Evolutionary conservation across 768 basidiomycete genomes (phyloP).

Genomic region (Podaxis sp.): DNA sequence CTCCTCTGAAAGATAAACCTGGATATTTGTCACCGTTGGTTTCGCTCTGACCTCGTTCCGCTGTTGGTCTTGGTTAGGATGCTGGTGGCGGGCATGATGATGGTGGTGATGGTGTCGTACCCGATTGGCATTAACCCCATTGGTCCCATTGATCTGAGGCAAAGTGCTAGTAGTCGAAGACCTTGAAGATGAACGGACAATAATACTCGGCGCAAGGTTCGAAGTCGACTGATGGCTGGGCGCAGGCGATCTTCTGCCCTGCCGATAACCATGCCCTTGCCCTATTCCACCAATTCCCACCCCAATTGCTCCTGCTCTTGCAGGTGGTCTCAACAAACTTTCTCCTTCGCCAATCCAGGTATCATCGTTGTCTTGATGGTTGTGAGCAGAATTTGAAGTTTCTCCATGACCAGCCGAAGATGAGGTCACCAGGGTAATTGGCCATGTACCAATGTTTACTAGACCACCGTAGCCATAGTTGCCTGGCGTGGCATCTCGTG

Average conservation of each 20-base stretch:
- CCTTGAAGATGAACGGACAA: not conserved
- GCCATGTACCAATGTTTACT: slow-evolving; percentile 83
- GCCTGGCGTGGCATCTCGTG: slow-evolving; percentile 83
- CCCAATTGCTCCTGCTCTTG: slow-evolving; percentile 1
- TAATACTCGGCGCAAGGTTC: not conserved
- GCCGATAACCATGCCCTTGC: not conserved
- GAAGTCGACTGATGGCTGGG: slow-evolving; percentile 1
- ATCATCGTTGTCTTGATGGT: not conserved
- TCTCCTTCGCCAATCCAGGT: not conserved
- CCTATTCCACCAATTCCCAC: not conserved
- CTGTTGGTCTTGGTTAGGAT: slow-evolving; percentile 12
- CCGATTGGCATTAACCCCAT: not conserved
- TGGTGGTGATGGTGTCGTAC: not conserved
- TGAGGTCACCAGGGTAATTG: slow-evolving; percentile 67
- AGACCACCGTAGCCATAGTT: slow-evolving; percentile 92
- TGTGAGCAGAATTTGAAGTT: not conserved
- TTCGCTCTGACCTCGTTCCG: slow-evolving; percentile 28
- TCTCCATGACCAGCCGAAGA: slow-evolving; percentile 24
- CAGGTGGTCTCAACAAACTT: not conserved
- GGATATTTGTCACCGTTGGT: slow-evolving; percentile 32
- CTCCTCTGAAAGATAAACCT: slow-evolving; percentile 91
- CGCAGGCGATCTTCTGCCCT: slow-evolving; percentile 2
- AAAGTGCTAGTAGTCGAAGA: not conserved
- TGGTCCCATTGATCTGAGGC: not conserved
- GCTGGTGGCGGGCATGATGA: not conserved